Conservation (phyloP, 768 basidiomycete genomes). For the Lactarius trivialis region DNA sequence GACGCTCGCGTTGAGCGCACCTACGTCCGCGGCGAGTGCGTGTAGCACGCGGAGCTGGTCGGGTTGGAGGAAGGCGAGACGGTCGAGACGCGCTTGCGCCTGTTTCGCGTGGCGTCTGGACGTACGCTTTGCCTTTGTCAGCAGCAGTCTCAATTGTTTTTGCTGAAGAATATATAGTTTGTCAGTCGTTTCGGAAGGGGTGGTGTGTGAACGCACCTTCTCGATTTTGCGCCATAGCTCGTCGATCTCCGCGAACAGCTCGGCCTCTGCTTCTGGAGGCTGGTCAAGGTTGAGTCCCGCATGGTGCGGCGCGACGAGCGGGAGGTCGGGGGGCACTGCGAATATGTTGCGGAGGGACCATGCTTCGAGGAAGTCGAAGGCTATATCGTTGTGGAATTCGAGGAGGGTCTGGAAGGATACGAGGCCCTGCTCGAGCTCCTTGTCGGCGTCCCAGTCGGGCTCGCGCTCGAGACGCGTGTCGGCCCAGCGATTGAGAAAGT, state of each 20-base stretch:
- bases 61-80: constrained; percentile 40
- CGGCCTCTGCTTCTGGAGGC: constrained; percentile 44
- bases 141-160: constrained; percentile 54
- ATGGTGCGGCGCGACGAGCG: constrained; percentile 73
- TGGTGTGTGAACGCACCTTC: constrained; percentile 43
- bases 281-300: constrained; percentile 58
- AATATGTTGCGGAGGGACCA: constrained; percentile 90
- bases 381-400: constrained; percentile 82
- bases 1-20: constrained; percentile 41
- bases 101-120: constrained; percentile 42
- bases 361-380: constrained; percentile 87
- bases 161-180: constrained; percentile 44
- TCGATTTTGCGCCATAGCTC: constrained; percentile 60
- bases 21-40: constrained; percentile 36
- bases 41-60: constrained; percentile 37
- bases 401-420: constrained; percentile 85
- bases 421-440: constrained; percentile 73
- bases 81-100: constrained; percentile 39
- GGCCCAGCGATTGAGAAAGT: constrained; percentile 68
- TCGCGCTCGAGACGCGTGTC: constrained; percentile 49
- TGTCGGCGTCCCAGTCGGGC: constrained; percentile 51
- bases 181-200: neutral
- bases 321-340: constrained; percentile 59
- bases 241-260: constrained; percentile 61
- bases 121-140: constrained; percentile 43